Conservation (phyloP, 441 rosid species). For the Daphne laureola region DNA sequence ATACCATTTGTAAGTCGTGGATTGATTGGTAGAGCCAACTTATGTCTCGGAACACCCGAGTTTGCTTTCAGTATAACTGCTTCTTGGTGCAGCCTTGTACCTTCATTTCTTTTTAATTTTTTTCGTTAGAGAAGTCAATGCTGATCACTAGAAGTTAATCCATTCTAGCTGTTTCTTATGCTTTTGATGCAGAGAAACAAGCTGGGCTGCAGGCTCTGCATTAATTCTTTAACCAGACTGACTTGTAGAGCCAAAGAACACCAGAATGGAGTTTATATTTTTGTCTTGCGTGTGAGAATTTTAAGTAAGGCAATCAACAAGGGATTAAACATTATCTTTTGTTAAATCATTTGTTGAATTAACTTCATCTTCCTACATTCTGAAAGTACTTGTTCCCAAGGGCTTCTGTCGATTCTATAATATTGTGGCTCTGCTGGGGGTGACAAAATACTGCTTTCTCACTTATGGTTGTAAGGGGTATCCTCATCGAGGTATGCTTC, state of each 20-base stretch:
- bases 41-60: conserved; percentile 7
- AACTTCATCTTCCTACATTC: conserved; percentile 22
- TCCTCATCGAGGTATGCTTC: conserved; percentile 60
- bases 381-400: conserved; percentile 26
- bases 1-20: not conserved
- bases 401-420: conserved; percentile 32
- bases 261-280: conserved; percentile 34
- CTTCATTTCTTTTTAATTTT: conserved; percentile 7
- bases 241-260: conserved; percentile 37
- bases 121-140: conserved; percentile 12
- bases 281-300: conserved; percentile 41
- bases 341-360: conserved; percentile 17
- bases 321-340: conserved; percentile 8
- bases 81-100: conserved; percentile 13
- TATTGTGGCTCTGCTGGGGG: conserved; percentile 30
- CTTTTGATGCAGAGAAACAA: conserved; percentile 64
- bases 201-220: conserved; percentile 54
- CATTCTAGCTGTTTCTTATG: conserved; percentile 36
- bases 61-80: conserved; percentile 13
- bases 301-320: conserved; percentile 31
- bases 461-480: conserved; percentile 40
- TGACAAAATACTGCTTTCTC: conserved; percentile 28
- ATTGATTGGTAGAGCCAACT: conserved; percentile 1
- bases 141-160: conserved; percentile 30
- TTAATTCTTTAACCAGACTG: conserved; percentile 49